These are phyloP conservation scores for Cryomyces antarcticus DNA, from an alignment of 495 filamentous ascomycete species.

Conservation along the genomic window DNA sequence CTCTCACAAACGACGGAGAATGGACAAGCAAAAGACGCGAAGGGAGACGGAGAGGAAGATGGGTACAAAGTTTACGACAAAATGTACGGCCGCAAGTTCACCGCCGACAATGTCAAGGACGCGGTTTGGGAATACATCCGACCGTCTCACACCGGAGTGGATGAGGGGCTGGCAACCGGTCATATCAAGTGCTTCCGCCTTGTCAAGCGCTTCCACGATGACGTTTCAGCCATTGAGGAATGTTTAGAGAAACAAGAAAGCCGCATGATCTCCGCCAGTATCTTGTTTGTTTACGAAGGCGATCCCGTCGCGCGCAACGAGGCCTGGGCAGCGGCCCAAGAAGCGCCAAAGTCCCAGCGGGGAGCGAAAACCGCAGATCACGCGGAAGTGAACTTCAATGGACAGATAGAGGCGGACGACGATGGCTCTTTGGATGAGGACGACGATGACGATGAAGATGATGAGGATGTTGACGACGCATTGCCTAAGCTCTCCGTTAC, in stretches of 20 bases:
- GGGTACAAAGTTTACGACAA: conserved; percentile 69
- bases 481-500: conserved; percentile 56
- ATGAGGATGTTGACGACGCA: conserved; percentile 44
- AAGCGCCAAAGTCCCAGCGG: conserved; percentile 18
- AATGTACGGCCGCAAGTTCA: conserved; percentile 63
- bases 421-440: conserved; percentile 2
- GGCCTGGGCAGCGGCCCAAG: conserved; percentile 15
- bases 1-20: conserved; percentile 9
- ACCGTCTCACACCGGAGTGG: conserved; percentile 36
- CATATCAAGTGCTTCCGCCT: conserved; percentile 26
- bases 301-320: conserved; percentile 28
- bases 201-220: conserved; percentile 41
- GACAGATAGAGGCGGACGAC: conserved; percentile 4
- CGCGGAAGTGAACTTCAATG: conserved; percentile 18
- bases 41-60: conserved; percentile 23
- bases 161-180: conserved; percentile 23
- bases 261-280: conserved; percentile 81
- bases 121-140: conserved; percentile 62
- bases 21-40: conserved; percentile 22
- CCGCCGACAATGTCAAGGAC: conserved; percentile 44
- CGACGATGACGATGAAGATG: conserved; percentile 37
- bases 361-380: conserved; percentile 29
- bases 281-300: conserved; percentile 86
- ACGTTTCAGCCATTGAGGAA: conserved; percentile 41
- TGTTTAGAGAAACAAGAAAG: conserved; percentile 59